phyloP scores from a whole-genome alignment of 495 filamentous ascomycete species.

The Hypoxylon rickii region DNA sequence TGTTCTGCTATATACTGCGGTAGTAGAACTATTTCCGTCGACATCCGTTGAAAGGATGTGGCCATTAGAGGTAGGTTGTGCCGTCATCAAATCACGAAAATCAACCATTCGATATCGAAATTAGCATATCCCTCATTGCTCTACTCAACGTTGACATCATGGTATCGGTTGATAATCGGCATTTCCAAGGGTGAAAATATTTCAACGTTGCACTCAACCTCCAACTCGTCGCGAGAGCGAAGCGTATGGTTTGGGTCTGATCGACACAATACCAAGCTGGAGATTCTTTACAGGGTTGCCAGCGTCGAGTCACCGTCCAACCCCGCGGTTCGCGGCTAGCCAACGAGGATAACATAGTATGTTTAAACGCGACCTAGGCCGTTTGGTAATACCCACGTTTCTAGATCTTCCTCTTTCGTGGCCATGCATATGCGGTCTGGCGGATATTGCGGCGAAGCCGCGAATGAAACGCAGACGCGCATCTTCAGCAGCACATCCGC shows the following conservation, averaged over 20 bases:
- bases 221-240: slow-evolving; percentile 8
- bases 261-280: neutral
- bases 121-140: too few species aligned
- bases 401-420: slow-evolving; percentile 10
- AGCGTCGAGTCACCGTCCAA: slow-evolving; percentile 9
- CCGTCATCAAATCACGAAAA: neutral
- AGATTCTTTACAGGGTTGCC: too few species aligned
- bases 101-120: neutral
- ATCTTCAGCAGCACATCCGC: slow-evolving; percentile 14
- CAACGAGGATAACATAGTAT: neutral
- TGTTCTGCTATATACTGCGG: slow-evolving; percentile 9
- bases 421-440: slow-evolving; percentile 14
- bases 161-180: too few species aligned
- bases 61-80: too few species aligned
- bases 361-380: slow-evolving; percentile 3
- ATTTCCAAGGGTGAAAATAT: too few species aligned
- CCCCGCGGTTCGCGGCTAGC: slow-evolving; percentile 12
- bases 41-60: too few species aligned
- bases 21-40: slow-evolving; percentile 12
- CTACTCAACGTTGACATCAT: slow-evolving; percentile 22
- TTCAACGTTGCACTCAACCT: slow-evolving; percentile 5
- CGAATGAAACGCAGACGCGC: slow-evolving; percentile 14
- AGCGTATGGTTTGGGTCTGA: neutral
- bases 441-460: neutral
- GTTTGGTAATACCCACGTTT: slow-evolving; percentile 16